Conservation (phyloP, 257 asterid species). For the Przewalskia tangutica region DNA sequence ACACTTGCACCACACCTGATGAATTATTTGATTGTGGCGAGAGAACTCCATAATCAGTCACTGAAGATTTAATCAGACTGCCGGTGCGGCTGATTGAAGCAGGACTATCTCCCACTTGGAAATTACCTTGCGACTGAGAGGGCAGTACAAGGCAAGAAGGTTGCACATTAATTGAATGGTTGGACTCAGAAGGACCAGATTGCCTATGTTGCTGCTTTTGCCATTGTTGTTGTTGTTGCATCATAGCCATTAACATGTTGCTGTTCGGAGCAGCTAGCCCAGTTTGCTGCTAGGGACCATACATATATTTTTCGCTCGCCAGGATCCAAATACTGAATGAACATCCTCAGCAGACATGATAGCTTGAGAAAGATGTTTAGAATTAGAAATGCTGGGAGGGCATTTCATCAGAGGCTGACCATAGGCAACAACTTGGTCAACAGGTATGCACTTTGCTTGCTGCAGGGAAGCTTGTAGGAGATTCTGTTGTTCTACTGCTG, state of each 20-base stretch:
- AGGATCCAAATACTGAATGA: slow-evolving; percentile 32
- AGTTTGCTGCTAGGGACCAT: slow-evolving; percentile 23
- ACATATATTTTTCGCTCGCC: slow-evolving; percentile 36
- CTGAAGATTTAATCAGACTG: slow-evolving; percentile 25
- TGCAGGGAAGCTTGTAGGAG: slow-evolving; percentile 45
- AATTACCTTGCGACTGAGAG: slow-evolving; percentile 39
- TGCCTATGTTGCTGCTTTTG: slow-evolving; percentile 28
- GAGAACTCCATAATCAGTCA: slow-evolving; percentile 24
- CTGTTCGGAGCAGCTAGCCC: slow-evolving; percentile 25
- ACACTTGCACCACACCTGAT: slow-evolving; percentile 28
- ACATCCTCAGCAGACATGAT: slow-evolving; percentile 25
- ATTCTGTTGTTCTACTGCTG: slow-evolving; percentile 46
- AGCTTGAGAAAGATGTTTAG: slow-evolving; percentile 36
- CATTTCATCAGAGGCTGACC: slow-evolving; percentile 50
- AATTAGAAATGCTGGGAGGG: slow-evolving; percentile 32
- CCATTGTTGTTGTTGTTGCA: slow-evolving; percentile 35
- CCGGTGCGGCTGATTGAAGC: slow-evolving; percentile 27
- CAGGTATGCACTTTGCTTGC: slow-evolving; percentile 36
- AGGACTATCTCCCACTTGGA: slow-evolving; percentile 38
- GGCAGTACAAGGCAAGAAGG: slow-evolving; percentile 81
- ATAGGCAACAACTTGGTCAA: slow-evolving; percentile 41
- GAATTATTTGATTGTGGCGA: slow-evolving; percentile 34
- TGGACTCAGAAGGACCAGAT: slow-evolving; percentile 23
- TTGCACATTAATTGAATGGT: slow-evolving; percentile 43
- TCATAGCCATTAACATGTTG: slow-evolving; percentile 30